phyloP scores from a whole-genome alignment of 2,329 filamentous ascomycete species.

The Cercospora zeae-maydis region DNA sequence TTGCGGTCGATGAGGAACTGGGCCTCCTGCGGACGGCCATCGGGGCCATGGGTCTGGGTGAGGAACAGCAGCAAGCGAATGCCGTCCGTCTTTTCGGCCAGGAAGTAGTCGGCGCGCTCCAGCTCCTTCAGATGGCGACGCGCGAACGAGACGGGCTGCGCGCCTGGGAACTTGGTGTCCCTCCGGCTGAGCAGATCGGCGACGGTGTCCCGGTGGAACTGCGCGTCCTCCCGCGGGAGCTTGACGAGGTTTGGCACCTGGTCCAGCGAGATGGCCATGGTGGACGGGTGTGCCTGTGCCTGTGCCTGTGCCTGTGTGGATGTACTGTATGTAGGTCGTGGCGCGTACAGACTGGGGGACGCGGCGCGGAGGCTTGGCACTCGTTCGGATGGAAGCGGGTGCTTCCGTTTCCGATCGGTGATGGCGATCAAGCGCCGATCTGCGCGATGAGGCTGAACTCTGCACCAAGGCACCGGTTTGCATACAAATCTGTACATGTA shows the following conservation, averaged over 20 bases:
- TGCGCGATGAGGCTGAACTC: background rate
- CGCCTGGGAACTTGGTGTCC: constrained; percentile 72
- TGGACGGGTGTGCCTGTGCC: background rate
- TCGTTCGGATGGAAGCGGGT: background rate
- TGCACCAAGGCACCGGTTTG: background rate
- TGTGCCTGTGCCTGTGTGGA: too few species aligned
- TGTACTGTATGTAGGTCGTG: too few species aligned
- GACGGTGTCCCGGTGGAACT: constrained; percentile 31
- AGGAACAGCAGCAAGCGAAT: constrained; percentile 94
- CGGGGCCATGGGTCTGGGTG: constrained; percentile 54
- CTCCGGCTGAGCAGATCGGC: constrained; percentile 64
- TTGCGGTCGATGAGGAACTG: constrained; percentile 96
- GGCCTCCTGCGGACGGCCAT: constrained; percentile 45
- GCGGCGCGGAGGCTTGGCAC: too few species aligned
- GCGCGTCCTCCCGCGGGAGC: constrained; percentile 26
- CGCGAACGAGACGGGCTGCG: constrained; percentile 91
- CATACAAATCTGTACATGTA: background rate
- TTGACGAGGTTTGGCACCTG: constrained; percentile 15
- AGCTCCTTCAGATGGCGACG: constrained; percentile 79
- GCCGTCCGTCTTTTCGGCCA: constrained; percentile 97
- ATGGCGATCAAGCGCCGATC: background rate
- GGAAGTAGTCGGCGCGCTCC: constrained; percentile 81
- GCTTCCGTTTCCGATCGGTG: background rate
- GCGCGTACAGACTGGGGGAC: background rate
- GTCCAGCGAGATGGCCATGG: constrained; percentile 20